Evolutionary conservation across 2,329 filamentous ascomycete species (phyloP).

Genomic region (Epicoccum nigrum): DNA sequence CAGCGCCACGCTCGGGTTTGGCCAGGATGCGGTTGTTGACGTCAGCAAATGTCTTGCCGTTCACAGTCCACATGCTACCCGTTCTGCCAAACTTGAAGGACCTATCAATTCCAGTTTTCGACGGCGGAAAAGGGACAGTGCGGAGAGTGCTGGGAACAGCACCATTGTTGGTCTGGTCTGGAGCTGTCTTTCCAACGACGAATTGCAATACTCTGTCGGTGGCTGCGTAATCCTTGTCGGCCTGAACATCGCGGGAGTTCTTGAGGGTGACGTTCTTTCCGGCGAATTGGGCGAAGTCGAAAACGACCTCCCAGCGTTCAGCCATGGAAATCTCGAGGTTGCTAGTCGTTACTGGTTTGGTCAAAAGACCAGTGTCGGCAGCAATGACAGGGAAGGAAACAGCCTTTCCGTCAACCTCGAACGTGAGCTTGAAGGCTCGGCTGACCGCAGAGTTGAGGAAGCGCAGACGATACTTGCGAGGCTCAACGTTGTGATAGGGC

Average conservation of each 20-base stretch:
- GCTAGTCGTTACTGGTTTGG: conserved; percentile 52
- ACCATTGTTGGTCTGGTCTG: conserved; percentile 32
- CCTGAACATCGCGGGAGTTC: conserved; percentile 54
- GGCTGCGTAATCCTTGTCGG: conserved; percentile 59
- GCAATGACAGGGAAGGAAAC: conserved; percentile 62
- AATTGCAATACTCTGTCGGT: conserved; percentile 53
- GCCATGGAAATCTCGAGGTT: conserved; percentile 60
- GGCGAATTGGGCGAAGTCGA: conserved; percentile 60
- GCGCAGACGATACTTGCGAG: conserved; percentile 65
- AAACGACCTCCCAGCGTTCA: conserved; percentile 65
- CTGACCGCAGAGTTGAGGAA: conserved; percentile 55
- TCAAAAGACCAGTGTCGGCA: conserved; percentile 55
- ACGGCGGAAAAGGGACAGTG: conserved; percentile 41
- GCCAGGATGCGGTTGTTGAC: conserved; percentile 46
- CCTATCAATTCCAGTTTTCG: conserved; percentile 38
- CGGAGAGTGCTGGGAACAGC: conserved; percentile 35
- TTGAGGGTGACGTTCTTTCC: conserved; percentile 59
- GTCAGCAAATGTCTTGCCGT: conserved; percentile 45
- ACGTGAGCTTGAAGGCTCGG: conserved; percentile 58
- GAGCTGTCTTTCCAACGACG: conserved; percentile 51
- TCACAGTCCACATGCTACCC: conserved; percentile 47
- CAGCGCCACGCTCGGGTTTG: conserved; percentile 41
- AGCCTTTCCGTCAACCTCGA: conserved; percentile 47
- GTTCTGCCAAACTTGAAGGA: conserved; percentile 43
- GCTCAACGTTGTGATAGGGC: conserved; percentile 65